Conservation (phyloP, 345 rosid species). For the Isatis tinctoria region DNA sequence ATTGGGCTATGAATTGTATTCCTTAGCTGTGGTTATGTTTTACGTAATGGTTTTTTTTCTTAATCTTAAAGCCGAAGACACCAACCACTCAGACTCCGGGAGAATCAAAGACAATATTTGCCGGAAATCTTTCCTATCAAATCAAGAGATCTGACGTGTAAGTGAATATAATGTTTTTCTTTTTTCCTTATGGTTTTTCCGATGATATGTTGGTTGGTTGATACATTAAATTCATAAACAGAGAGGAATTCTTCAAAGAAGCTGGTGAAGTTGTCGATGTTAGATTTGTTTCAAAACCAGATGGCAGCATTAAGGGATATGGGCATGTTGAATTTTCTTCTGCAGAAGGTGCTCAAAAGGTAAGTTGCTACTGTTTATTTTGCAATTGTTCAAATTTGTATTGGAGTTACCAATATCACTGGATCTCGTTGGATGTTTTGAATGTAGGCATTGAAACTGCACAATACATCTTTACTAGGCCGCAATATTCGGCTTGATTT, state of each 20-base stretch:
- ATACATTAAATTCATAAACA: slow-evolving; percentile 29
- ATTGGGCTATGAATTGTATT: neutral
- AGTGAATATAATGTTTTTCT: slow-evolving; percentile 7
- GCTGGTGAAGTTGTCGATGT: slow-evolving; percentile 70
- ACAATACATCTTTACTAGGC: slow-evolving; percentile 44
- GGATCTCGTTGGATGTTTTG: neutral
- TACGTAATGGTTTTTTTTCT: neutral
- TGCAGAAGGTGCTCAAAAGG: slow-evolving; percentile 66
- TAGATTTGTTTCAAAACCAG: slow-evolving; percentile 45
- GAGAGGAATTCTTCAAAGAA: slow-evolving; percentile 63
- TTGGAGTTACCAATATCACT: neutral
- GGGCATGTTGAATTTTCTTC: slow-evolving; percentile 85
- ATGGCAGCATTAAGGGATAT: slow-evolving; percentile 54
- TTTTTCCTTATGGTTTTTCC: neutral
- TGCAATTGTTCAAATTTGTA: neutral
- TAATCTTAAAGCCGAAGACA: slow-evolving; percentile 38
- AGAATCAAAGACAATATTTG: slow-evolving; percentile 61
- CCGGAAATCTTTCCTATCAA: slow-evolving; percentile 58
- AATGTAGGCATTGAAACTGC: slow-evolving; percentile 57
- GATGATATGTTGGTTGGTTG: neutral
- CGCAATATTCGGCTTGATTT: slow-evolving; percentile 53
- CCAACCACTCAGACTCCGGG: slow-evolving; percentile 36
- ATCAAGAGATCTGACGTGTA: slow-evolving; percentile 60
- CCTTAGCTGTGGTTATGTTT: neutral
- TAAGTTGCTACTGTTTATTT: neutral